Conservation (phyloP, 176 grass and related monocot genomes). For the Canna indica region DNA sequence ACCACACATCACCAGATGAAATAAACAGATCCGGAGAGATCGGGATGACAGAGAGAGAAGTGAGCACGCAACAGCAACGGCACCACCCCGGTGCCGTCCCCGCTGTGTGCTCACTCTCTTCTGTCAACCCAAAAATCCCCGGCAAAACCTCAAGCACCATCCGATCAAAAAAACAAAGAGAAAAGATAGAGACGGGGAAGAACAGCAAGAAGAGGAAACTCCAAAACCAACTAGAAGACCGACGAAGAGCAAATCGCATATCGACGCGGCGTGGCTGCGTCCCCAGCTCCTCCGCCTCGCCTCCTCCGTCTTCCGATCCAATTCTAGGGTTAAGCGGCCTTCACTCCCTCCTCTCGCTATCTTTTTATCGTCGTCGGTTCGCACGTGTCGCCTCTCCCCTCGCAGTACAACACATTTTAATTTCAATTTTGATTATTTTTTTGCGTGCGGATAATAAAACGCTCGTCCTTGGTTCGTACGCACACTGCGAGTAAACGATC, state of each 20-base stretch:
- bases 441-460: neutral
- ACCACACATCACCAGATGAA: neutral
- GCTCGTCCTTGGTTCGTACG: neutral
- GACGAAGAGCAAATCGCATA: neutral
- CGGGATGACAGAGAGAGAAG: constrained; percentile 12
- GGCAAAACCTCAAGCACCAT: too few species aligned
- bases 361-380: neutral
- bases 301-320: neutral
- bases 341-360: neutral
- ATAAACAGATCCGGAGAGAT: neutral
- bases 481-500: neutral
- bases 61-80: constrained; percentile 13
- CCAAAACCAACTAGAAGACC: neutral
- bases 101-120: constrained; percentile 14
- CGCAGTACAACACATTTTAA: neutral
- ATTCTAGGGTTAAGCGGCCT: neutral
- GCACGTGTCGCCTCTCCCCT: neutral
- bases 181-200: neutral
- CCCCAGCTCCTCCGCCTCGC: neutral
- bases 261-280: neutral
- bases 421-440: neutral
- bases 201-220: neutral
- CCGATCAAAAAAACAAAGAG: neutral
- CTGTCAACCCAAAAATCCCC: neutral
- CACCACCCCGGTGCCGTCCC: neutral